Conservation (phyloP, 23 red algal species). For the Gracilaria vermiculophylla region DNA sequence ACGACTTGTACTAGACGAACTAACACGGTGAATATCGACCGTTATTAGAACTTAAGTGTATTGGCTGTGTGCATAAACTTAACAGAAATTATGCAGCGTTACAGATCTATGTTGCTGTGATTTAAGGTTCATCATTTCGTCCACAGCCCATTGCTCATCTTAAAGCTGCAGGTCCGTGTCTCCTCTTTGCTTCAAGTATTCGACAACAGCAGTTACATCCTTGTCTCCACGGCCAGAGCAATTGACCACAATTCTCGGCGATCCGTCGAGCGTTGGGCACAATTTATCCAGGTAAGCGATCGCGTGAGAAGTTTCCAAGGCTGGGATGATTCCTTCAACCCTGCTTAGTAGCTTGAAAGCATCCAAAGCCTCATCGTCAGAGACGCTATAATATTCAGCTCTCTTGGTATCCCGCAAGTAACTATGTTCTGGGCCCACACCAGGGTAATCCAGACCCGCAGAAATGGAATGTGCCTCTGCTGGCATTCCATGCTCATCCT, state of each 20-base stretch:
- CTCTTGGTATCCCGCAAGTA: conserved; percentile 86
- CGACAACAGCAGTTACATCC: conserved; percentile 85
- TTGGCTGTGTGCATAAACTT: conserved; percentile 22
- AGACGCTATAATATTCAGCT: conserved; percentile 84
- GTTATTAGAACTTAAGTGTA: background rate
- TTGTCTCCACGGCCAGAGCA: conserved; percentile 94
- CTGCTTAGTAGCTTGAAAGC: conserved; percentile 84
- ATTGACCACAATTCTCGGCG: conserved; percentile 82
- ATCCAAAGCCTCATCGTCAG: conserved; percentile 93
- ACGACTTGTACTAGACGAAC: conserved; percentile 64
- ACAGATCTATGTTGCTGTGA: background rate
- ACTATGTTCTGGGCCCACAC: conserved; percentile 94
- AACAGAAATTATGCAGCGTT: background rate
- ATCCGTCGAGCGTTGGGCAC: conserved; percentile 71
- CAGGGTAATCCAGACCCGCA: conserved; percentile 96
- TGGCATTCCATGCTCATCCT: conserved; percentile 83
- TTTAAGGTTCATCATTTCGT: background rate
- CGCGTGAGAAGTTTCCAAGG: conserved; percentile 95
- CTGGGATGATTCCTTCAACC: conserved; percentile 96
- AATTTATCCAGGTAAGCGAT: conserved; percentile 85
- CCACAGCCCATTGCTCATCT: background rate
- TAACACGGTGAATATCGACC: background rate
- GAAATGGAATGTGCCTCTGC: conserved; percentile 94
- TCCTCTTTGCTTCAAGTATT: conserved; percentile 56
- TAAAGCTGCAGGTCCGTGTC: conserved; percentile 49